Conservation (phyloP, 352 stramenopile genomes). For the Globisporangium paroecandrum region DNA sequence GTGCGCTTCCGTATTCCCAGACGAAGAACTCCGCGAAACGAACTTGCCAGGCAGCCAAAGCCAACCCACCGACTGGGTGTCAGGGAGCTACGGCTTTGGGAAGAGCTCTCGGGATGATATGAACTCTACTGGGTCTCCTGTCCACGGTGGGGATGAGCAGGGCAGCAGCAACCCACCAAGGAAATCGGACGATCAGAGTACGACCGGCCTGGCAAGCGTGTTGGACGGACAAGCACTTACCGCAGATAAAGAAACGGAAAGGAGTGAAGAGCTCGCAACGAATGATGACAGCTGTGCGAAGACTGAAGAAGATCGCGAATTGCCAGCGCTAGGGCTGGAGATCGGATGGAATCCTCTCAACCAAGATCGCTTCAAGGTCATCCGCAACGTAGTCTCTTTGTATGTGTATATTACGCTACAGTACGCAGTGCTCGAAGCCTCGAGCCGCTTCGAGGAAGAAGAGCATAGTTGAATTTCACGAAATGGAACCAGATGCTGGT, state of each 20-base stretch:
- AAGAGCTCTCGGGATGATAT: neutral
- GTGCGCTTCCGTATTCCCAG: conserved; percentile 10
- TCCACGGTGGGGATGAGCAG: neutral
- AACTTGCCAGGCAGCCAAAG: neutral
- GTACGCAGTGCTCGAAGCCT: conserved; percentile 19
- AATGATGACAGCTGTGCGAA: neutral
- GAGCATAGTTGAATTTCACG: neutral
- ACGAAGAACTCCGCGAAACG: neutral
- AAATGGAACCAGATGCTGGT: too few relatives aligned
- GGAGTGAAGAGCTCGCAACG: neutral
- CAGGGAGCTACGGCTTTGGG: neutral
- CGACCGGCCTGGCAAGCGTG: too few relatives aligned
- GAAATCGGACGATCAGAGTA: neutral
- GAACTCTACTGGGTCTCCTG: too few relatives aligned
- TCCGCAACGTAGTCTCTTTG: conserved; percentile 22
- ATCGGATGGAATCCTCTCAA: conserved; percentile 22
- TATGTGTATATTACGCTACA: conserved; percentile 23
- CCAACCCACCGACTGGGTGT: neutral
- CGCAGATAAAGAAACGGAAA: neutral
- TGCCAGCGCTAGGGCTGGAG: neutral
- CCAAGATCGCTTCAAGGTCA: conserved; percentile 18
- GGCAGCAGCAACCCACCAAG: neutral
- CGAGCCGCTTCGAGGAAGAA: neutral
- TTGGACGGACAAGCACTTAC: neutral
- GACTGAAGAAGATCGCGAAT: neutral